Base-by-base conservation (phyloP, 2,329 filamentous ascomycete species). In the Claviceps quebecensis region DNA sequence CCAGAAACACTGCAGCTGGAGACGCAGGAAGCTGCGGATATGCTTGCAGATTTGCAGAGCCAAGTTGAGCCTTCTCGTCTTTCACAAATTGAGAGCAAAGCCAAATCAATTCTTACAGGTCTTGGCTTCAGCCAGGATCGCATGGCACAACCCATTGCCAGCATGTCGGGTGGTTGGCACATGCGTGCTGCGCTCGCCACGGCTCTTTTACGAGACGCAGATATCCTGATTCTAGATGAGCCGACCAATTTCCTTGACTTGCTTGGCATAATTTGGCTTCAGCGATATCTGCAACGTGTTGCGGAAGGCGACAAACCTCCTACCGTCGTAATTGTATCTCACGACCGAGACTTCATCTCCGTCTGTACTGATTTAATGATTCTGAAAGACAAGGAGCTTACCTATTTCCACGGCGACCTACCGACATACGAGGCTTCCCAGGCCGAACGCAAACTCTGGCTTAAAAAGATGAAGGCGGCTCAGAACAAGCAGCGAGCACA, bases 231-330 rank as follows among this genome's bases (percentile, higher is more conserved):
- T 48, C 77, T 94, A 2, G 87, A 94, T 63, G 87, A 94, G 62
- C 88, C 88, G 0, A 94, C 87, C 37, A 94, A 94, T 61, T 94
- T 87, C 61, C 75, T 94, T 1, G 87, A 94, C 60, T 71, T 94
- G 0, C 74, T 89, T 0, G 86, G 86, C 1, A 89, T 95, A 52
- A 79, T 95, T 52, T 94, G 88, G 87, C 72, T 95, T 1, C 84
- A 94, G 61, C 76, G 76, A 13, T 83, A 89, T 60, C 76, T 95
- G 9, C 70, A 76, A 39, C 69, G 74, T 1, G 65, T 83, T 2
- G 72, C 73, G 4, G 75, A 80, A 19, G 65, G 64, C 0, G 67
- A 73, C 0, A 67, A 72, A 2, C 77, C 76, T 0, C 77, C 78
- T 0, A 93, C 87, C 0, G 73, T 93, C 1, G 72, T 94, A 16